A percentile compares a stretch with the other conserved stretches of the same genome.
phyloP scores from a whole-genome alignment of 1,284 basidiomycete species.

The Phlebopus sp. region DNA sequence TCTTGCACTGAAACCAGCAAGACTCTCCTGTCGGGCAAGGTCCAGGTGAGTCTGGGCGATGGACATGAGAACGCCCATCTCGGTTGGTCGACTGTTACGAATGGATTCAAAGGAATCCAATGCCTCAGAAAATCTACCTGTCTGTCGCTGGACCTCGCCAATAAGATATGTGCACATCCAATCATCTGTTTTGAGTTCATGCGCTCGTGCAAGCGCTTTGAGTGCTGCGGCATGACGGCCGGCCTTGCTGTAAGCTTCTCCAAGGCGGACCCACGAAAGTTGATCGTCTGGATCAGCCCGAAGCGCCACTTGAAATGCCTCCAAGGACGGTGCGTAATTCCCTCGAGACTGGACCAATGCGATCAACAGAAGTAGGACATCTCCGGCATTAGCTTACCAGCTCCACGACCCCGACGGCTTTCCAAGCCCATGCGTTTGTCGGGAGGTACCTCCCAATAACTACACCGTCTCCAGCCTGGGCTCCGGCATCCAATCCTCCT shows the following conservation, averaged over 20 bases:
- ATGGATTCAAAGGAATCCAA: constrained; percentile 68
- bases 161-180: constrained; percentile 89
- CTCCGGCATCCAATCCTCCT: constrained; percentile 69
- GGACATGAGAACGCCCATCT: constrained; percentile 72
- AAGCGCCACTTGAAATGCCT: constrained; percentile 86
- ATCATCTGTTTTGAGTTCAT: constrained; percentile 64
- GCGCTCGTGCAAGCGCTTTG: constrained; percentile 80
- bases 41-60: constrained; percentile 76
- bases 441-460: constrained; percentile 60
- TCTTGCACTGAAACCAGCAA: constrained; percentile 70
- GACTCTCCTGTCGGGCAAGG: constrained; percentile 64
- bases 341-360: constrained; percentile 57
- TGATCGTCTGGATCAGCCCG: constrained; percentile 79
- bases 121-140: constrained; percentile 75
- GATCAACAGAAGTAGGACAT: constrained; percentile 8
- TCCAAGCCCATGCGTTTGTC: constrained; percentile 97
- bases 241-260: constrained; percentile 87
- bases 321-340: constrained; percentile 77
- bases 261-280: constrained; percentile 84
- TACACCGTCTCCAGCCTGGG: constrained; percentile 45
- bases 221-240: constrained; percentile 89
- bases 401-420: constrained; percentile 92
- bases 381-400: constrained; percentile 53
- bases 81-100: constrained; percentile 53
- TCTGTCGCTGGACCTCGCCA: constrained; percentile 81